phyloP scores from a whole-genome alignment of 2,329 filamentous ascomycete genomes.

The Ophidiomyces ophidiicola region DNA sequence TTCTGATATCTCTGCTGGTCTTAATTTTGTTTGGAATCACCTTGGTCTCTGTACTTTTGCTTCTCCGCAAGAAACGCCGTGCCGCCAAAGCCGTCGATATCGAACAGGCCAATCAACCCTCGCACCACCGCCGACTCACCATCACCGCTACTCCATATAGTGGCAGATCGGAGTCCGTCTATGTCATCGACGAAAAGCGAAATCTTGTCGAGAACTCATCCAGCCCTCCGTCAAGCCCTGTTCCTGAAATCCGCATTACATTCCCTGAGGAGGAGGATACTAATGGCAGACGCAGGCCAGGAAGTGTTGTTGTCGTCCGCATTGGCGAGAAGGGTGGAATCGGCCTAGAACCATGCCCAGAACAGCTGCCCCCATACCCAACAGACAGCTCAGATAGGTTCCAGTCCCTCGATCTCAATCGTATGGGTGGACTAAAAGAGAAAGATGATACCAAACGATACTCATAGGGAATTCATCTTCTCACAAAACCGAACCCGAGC shows the following conservation, averaged over 20 bases:
- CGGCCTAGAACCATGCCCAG: conserved; percentile 71
- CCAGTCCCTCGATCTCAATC: conserved; percentile 86
- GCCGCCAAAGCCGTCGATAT: conserved; percentile 43
- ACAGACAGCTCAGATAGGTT: conserved; percentile 68
- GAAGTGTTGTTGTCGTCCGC: conserved; percentile 79
- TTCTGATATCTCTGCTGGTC: conserved; percentile 67
- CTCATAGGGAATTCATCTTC: conserved; percentile 20
- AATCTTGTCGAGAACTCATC: conserved; percentile 64
- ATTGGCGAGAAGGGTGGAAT: conserved; percentile 77
- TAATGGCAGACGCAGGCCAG: conserved; percentile 63
- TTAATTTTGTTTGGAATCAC: conserved; percentile 62
- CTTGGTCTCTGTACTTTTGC: conserved; percentile 54
- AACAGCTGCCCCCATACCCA: conserved; percentile 80
- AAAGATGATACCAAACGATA: conserved; percentile 42
- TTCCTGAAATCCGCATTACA: conserved; percentile 95
- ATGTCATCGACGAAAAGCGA: conserved; percentile 69
- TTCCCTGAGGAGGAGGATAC: conserved; percentile 89
- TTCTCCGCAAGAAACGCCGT: conserved; percentile 58
- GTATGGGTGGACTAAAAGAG: conserved; percentile 88
- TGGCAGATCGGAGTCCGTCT: conserved; percentile 55
- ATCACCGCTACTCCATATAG: conserved; percentile 40
- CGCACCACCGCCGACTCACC: conserved; percentile 46
- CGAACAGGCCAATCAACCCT: conserved; percentile 36
- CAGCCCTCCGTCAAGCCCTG: conserved; percentile 65
- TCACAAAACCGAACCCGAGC: conserved; percentile 1